Conservation (phyloP, 352 stramenopile species). For the Pythium angustatum region DNA sequence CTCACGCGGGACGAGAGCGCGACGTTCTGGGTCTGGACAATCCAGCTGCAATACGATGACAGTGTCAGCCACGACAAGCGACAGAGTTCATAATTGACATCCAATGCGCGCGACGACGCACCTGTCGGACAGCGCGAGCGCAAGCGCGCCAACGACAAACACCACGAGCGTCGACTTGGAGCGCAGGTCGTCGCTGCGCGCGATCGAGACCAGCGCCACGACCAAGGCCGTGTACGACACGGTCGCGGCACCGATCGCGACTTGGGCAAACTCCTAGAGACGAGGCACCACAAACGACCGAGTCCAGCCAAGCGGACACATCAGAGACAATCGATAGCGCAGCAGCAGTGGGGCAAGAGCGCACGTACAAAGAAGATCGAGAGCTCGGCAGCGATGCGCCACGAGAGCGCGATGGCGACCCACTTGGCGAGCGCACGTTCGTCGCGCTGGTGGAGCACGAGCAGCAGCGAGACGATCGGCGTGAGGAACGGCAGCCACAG, state of each 20-base stretch:
- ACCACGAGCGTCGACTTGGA: constrained; percentile 60
- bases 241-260: constrained; percentile 38
- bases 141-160: constrained; percentile 38
- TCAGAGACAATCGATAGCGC: background rate
- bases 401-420: constrained; percentile 79
- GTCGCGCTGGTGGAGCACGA: constrained; percentile 80
- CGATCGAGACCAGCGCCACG: constrained; percentile 44
- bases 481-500: constrained; percentile 69
- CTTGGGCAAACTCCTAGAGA: constrained; percentile 42
- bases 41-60: constrained; percentile 16
- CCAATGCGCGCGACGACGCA: constrained; percentile 17
- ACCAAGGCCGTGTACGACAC: constrained; percentile 65
- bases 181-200: constrained; percentile 49
- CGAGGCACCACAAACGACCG: no score
- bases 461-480: constrained; percentile 59
- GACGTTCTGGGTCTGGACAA: constrained; percentile 52
- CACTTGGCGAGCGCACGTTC: constrained; percentile 71
- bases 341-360: constrained; percentile 11
- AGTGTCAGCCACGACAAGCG: background rate
- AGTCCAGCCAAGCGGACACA: background rate
- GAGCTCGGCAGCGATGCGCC: constrained; percentile 69
- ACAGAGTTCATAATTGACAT: background rate
- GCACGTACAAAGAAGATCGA: constrained; percentile 58
- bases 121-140: constrained; percentile 76
- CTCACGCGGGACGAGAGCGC: constrained; percentile 62